Base-by-base conservation (phyloP, 768 basidiomycete species). In the Chalciporus sphaerocephalus region DNA sequence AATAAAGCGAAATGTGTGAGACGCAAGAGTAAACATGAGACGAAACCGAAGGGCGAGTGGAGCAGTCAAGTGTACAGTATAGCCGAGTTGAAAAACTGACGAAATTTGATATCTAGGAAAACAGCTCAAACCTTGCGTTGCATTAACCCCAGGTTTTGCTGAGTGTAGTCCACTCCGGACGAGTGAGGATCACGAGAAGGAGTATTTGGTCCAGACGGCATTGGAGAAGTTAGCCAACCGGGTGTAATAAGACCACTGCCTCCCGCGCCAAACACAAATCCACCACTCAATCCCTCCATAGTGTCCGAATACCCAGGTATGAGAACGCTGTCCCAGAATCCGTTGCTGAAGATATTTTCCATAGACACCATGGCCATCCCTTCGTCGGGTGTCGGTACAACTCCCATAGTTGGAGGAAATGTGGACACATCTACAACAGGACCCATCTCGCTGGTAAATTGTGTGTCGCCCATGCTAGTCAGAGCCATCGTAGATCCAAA, bases 321-420 rank as follows among this genome's bases (percentile, higher is more conserved):
- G 27, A 92, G 77, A 57, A 92, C 81, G 53, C 76, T 90, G 64
- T 92, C 91, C 91, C 90, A 92, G 64, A 92, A 92, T 33, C 80
- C 81, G 47, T 73, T 80, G 49, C 80, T 84, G 42, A 92, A 70
- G 34, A 92, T 83, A 56, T 80, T 84, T 55, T 92, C 90, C 85
- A 92, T 90, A 40, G 87, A 83, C 50, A 92, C 59, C 69, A 75
- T 64, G 33, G 73, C 74, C 46, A 62, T 60, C 37, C 64, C 61
- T 49, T 69, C 70, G 61, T 67, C 67, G 27, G 73, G 61, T 28
- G 61, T 38, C 43, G 74, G 72, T 45, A 69, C 44, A 5, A 80
- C 74, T 38, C 80, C 83, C 85, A 90, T 89, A 42, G 85, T 89
- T n/a, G 89, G 89, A 39, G 88, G 89, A 76, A 91, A 91, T 44